Evolutionary conservation across 1,284 basidiomycete genomes (phyloP).

Genomic region (Anthracocystis walkeri): DNA sequence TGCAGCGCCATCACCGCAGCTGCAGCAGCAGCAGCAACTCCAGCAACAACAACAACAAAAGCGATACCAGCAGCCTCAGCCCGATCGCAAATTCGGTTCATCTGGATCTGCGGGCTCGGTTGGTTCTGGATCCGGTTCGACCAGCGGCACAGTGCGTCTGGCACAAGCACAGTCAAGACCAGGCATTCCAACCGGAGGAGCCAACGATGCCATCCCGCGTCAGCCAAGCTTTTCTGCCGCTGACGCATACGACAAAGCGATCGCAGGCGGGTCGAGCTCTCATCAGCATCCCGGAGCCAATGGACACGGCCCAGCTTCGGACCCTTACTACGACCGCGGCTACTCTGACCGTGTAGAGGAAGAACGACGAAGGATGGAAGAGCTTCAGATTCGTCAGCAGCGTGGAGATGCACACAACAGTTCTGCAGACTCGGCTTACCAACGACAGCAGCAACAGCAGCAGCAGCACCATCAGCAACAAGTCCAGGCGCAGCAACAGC

Average conservation of each 20-base stretch:
- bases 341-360: slow-evolving; percentile 36
- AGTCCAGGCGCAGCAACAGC: slow-evolving; percentile 17
- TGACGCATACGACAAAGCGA: slow-evolving; percentile 49
- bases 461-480: slow-evolving; percentile 31
- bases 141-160: slow-evolving; percentile 58
- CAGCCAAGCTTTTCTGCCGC: slow-evolving; percentile 40
- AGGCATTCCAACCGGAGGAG: slow-evolving; percentile 30
- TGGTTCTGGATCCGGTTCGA: slow-evolving; percentile 51
- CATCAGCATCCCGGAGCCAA: slow-evolving; percentile 18
- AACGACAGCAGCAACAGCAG: slow-evolving; percentile 8
- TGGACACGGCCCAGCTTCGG: slow-evolving; percentile 24
- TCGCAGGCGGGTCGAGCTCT: slow-evolving; percentile 22
- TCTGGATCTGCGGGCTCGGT: slow-evolving; percentile 48
- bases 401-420: slow-evolving; percentile 5
- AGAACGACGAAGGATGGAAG: slow-evolving; percentile 53
- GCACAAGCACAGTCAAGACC: slow-evolving; percentile 39
- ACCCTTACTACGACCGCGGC: slow-evolving; percentile 25
- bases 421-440: slow-evolving; percentile 7
- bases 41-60: slow-evolving; percentile 25
- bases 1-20: slow-evolving; percentile 15
- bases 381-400: slow-evolving; percentile 32
- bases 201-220: slow-evolving; percentile 12
- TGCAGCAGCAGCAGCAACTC: slow-evolving; percentile 24
- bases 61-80: slow-evolving; percentile 26
- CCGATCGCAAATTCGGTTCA: slow-evolving; percentile 42